Conservation (phyloP, 768 basidiomycete species). For the Rhodotorula paludigena region DNA sequence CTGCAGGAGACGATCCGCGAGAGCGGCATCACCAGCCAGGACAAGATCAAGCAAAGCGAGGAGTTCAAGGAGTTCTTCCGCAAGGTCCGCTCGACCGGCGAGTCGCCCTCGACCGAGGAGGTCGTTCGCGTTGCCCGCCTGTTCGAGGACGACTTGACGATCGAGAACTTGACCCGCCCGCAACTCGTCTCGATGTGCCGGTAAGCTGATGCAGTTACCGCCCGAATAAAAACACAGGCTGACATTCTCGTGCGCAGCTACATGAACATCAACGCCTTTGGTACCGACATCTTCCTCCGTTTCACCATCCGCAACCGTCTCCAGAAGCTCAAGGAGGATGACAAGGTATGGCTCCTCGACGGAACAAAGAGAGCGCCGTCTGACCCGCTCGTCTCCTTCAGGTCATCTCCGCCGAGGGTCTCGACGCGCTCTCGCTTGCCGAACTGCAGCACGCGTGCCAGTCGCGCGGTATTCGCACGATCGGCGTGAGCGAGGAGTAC, state of each 20-base stretch:
- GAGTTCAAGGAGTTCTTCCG: constrained; percentile 99
- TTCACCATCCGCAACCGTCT: constrained; percentile 81
- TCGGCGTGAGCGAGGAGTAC: constrained; percentile 70
- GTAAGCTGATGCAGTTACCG: neutral
- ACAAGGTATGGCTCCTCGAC: constrained; percentile 55
- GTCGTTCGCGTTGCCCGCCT: constrained; percentile 91
- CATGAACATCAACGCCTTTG: constrained; percentile 97
- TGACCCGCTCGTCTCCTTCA: constrained; percentile 44
- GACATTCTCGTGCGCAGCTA: constrained; percentile 50
- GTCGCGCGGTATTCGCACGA: constrained; percentile 84
- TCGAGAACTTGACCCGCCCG: constrained; percentile 97
- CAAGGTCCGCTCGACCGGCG: constrained; percentile 93
- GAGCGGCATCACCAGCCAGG: constrained; percentile 82
- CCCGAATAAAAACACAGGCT: too few relatives aligned
- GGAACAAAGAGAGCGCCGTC: too few relatives aligned
- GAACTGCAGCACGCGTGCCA: constrained; percentile 92
- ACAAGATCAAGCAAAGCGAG: constrained; percentile 80
- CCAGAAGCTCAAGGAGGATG: constrained; percentile 77
- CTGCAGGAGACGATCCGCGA: constrained; percentile 94
- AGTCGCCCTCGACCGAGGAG: constrained; percentile 79
- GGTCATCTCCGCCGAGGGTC: constrained; percentile 80
- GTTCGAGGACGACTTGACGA: constrained; percentile 94
- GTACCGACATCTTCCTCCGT: constrained; percentile 95
- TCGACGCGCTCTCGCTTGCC: constrained; percentile 79
- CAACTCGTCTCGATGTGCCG: constrained; percentile 95